Base-by-base conservation (phyloP, 768 basidiomycete species). In the Rhodotorula toruloides region DNA sequence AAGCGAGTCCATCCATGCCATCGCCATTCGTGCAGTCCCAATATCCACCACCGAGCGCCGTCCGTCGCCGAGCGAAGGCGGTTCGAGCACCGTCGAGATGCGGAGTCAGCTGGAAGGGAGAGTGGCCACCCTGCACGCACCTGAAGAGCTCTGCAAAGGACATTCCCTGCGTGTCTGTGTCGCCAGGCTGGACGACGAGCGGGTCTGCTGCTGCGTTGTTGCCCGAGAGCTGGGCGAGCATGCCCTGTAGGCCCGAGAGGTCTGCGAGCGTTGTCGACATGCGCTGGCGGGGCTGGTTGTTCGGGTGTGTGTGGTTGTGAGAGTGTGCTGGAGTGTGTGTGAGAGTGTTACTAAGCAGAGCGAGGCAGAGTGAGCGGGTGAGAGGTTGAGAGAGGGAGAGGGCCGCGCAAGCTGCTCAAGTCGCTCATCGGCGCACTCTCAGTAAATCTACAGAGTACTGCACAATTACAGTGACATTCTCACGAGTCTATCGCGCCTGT, bases 81-180 rank as follows among this genome's bases (percentile, higher is more conserved):
- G 47, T n/a, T 27, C 19, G 8, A 27, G 31, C 36, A 12, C 17
- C 36, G 46, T 31, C 27, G 46, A n/a, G 31, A 21, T 27, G 17
- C 16, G 1, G 54, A 12, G 6, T 32, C 3, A 31, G 27, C 12
- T 1, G n/a, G 5, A 13, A 9, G 58, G 4, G 37, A 25, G 29
- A 4, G 29, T 25, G 9, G 40, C 5, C 14, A 37, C 29, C 25
- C n/a, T 22, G 19, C 31, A 47, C 66, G 31, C 1, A 67, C 66
- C 66, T 67, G 61, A 67, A 67, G 19, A 67, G 61, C n/a, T 67
- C 58, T 0, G 56, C 40, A 40, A 62, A 63, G 16, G 36, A 40
- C 60, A 67, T 61, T 37, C 59, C 65, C 0, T 32, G 19, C 2
- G 60, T 61, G 25, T 62, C 44, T 19, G 53, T 25, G 50, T 43